These are phyloP conservation scores for Eucalyptus erythrocorys DNA, from an alignment of 345 rosid species.

Conservation along the genomic window DNA sequence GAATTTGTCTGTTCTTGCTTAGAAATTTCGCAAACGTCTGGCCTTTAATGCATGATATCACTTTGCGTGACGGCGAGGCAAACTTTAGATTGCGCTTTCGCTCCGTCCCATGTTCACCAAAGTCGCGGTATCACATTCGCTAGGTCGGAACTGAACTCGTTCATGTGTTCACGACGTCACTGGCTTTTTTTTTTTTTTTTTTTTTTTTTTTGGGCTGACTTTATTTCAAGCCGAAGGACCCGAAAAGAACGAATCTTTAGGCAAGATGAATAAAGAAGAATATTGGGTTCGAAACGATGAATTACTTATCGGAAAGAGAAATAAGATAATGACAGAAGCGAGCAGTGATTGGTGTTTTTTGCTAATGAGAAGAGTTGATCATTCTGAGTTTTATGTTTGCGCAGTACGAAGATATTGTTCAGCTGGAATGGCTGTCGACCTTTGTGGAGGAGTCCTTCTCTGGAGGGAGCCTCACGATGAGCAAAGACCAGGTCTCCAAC, in stretches of 20 bases:
- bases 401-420: slow-evolving; percentile 96
- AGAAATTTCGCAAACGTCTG: background rate
- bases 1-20: background rate
- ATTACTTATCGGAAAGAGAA: background rate
- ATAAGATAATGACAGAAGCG: background rate
- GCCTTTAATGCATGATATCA: background rate
- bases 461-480: slow-evolving; percentile 1
- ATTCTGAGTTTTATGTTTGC: background rate
- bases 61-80: background rate
- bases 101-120: background rate
- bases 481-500: background rate
- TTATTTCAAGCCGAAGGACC: background rate
- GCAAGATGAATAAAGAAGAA: background rate
- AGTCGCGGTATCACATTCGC: background rate
- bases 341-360: background rate
- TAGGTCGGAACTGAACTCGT: too few relatives aligned
- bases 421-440: slow-evolving; percentile 17
- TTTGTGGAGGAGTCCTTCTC: slow-evolving; percentile 7
- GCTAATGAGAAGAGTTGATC: background rate
- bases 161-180: background rate
- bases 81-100: background rate
- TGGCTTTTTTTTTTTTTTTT: background rate
- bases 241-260: background rate
- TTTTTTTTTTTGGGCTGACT: too few relatives aligned
- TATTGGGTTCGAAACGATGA: background rate